Percentiles rank a stretch among this genome's conserved stretches.
phyloP scores from a whole-genome alignment of 768 basidiomycete genomes.

The Sporobolomyces pararoseus region DNA sequence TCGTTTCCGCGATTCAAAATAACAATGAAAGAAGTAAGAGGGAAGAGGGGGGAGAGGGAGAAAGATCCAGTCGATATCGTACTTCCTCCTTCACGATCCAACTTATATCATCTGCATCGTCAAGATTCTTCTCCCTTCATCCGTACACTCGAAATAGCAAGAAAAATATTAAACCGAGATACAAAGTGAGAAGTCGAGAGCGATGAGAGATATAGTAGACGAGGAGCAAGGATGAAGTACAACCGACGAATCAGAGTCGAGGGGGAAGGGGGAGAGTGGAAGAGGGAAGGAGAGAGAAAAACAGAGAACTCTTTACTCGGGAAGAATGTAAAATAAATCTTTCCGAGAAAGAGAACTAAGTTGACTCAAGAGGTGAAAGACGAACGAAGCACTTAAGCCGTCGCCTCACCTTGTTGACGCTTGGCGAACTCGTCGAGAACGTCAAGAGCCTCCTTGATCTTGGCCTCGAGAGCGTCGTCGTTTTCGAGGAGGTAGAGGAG shows the following conservation, averaged over 20 bases:
- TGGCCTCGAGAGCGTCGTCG: slow-evolving; percentile 73
- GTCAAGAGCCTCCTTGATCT: slow-evolving; percentile 53
- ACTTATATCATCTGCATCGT: too few species aligned
- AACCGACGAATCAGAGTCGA: not conserved
- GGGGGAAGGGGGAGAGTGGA: not conserved
- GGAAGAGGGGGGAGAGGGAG: slow-evolving; percentile 1
- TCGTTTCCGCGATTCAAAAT: not conserved
- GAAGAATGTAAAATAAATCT: not conserved
- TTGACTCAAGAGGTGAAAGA: not conserved
- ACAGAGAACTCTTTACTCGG: not conserved
- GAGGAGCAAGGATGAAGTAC: not conserved
- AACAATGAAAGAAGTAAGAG: not conserved
- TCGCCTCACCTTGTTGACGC: slow-evolving; percentile 23
- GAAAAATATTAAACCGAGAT: too few species aligned
- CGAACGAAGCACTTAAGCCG: slow-evolving; percentile 28
- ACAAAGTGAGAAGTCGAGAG: too few species aligned
- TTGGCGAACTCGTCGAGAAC: slow-evolving; percentile 37
- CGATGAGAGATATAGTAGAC: too few species aligned
- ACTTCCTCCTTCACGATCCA: too few species aligned
- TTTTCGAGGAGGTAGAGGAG: slow-evolving; percentile 82
- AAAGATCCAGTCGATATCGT: not conserved
- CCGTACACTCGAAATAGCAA: too few species aligned
- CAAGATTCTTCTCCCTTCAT: too few species aligned
- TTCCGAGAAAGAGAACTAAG: not conserved
- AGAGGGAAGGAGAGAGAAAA: not conserved